A percentile compares a stretch with the other conserved stretches of the same genome.
Evolutionary conservation across 768 basidiomycete species (phyloP).

Genomic region (Panellus pusillus): DNA sequence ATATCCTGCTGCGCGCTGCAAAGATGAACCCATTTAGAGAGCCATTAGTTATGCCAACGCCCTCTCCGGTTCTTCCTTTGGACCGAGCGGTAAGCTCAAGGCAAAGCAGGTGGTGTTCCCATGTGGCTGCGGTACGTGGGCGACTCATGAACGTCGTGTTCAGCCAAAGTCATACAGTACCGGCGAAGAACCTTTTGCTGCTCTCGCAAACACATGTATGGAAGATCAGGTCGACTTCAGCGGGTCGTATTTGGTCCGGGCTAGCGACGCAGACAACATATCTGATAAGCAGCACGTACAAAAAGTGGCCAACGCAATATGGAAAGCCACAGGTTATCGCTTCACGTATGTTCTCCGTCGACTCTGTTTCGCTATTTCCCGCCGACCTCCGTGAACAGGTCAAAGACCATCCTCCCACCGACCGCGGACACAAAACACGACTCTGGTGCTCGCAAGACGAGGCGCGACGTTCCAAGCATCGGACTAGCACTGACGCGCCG

Average conservation of each 20-base stretch:
- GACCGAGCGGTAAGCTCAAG: constrained; percentile 13
- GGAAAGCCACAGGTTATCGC: constrained; percentile 49
- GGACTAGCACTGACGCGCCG: constrained; percentile 31
- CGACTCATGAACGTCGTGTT: not conserved
- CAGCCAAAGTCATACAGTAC: constrained; percentile 13
- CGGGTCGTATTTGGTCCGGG: constrained; percentile 38
- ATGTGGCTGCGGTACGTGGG: not conserved
- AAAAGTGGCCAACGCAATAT: constrained; percentile 42
- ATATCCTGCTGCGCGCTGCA: not conserved
- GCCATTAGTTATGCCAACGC: not conserved
- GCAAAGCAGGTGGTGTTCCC: constrained; percentile 15
- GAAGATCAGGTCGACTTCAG: constrained; percentile 42
- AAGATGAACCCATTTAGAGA: constrained; percentile 11
- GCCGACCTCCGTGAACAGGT: constrained; percentile 32
- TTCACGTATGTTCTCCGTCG: constrained; percentile 41
- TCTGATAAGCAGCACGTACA: constrained; percentile 44
- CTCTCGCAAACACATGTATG: constrained; percentile 2
- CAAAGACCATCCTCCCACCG: constrained; percentile 49
- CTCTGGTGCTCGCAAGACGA: constrained; percentile 54
- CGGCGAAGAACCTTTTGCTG: constrained; percentile 11
- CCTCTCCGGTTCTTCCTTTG: constrained; percentile 1
- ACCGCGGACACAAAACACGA: constrained; percentile 49
- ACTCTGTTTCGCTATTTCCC: constrained; percentile 1
- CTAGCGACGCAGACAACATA: constrained; percentile 24
- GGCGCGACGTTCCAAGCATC: constrained; percentile 40